Percentiles rank a stretch among this genome's conserved stretches.
phyloP scores from a whole-genome alignment of 129 eudicot genomes.

The Artemisia argyi region DNA sequence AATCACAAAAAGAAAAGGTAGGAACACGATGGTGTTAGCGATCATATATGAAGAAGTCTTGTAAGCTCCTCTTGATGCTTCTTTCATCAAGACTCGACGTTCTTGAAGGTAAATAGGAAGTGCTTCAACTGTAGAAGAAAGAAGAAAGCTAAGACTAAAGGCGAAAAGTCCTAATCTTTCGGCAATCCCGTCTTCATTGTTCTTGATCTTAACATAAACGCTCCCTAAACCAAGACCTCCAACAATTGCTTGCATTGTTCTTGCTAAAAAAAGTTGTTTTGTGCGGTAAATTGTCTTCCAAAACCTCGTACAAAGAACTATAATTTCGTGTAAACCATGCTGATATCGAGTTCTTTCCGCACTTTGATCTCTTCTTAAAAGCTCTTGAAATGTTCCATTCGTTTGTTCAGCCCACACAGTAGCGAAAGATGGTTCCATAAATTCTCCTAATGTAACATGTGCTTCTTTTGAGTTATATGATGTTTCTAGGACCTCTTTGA shows the following conservation, averaged over 20 bases:
- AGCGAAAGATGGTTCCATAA: constrained; percentile 39
- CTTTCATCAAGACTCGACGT: constrained; percentile 86
- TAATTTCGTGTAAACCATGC: constrained; percentile 44
- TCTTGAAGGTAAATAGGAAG: constrained; percentile 97
- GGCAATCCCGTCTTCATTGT: constrained; percentile 74
- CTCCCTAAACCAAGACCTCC: constrained; percentile 93
- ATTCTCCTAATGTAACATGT: constrained; percentile 18
- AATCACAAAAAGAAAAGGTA: constrained; percentile 75
- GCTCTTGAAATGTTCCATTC: constrained; percentile 36
- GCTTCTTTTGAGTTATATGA: constrained; percentile 42
- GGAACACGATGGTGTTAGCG: constrained; percentile 83
- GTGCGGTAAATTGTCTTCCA: constrained; percentile 89
- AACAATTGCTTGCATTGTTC: constrained; percentile 91
- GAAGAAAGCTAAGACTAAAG: constrained; percentile 92
- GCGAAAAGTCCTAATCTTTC: constrained; percentile 94
- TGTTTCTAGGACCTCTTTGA: constrained; percentile 56
- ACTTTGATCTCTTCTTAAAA: constrained; percentile 27
- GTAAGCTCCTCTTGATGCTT: constrained; percentile 90
- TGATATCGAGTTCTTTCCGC: constrained; percentile 14
- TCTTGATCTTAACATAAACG: constrained; percentile 66
- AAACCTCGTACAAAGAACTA: constrained; percentile 64
- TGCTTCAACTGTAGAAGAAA: constrained; percentile 97
- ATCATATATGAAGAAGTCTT: constrained; percentile 85
- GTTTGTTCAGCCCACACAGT: constrained; percentile 38
- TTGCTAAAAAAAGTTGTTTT: constrained; percentile 82